Evolutionary conservation across 192 early-diverging fungal genomes (phyloP).

Genomic region (Dimargaris xerosporica): DNA sequence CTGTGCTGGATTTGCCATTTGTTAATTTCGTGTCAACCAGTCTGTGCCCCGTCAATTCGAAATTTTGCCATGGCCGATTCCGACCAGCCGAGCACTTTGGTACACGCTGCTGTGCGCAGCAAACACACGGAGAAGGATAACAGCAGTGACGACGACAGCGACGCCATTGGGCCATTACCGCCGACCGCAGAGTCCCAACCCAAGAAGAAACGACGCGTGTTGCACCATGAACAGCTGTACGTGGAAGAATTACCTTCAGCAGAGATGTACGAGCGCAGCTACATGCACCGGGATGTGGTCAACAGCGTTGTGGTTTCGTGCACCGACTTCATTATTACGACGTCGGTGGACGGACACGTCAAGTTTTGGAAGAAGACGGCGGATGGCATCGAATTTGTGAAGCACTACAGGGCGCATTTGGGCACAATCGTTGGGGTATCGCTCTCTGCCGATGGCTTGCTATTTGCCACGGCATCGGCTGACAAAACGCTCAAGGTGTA

Average conservation of each 20-base stretch:
- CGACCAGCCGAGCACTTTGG: too few relatives aligned
- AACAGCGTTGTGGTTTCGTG: slow-evolving; percentile 59
- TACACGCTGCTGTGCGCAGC: background rate
- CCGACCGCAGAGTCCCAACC: background rate
- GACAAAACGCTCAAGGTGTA: slow-evolving; percentile 88
- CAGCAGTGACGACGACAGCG: slow-evolving; percentile 1
- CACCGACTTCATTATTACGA: slow-evolving; percentile 87
- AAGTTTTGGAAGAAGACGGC: slow-evolving; percentile 98
- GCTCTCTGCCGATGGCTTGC: slow-evolving; percentile 54
- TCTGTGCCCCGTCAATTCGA: background rate
- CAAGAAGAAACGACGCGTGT: slow-evolving; percentile 8
- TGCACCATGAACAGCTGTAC: slow-evolving; percentile 58
- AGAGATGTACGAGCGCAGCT: slow-evolving; percentile 84
- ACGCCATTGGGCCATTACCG: background rate
- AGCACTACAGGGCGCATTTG: slow-evolving; percentile 86
- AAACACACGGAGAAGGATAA: background rate
- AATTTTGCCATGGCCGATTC: background rate
- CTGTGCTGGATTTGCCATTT: background rate
- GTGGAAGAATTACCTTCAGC: slow-evolving; percentile 69
- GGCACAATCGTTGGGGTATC: slow-evolving; percentile 36
- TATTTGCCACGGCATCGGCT: slow-evolving; percentile 66
- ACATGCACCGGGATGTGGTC: slow-evolving; percentile 90
- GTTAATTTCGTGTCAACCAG: background rate
- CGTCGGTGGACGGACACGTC: slow-evolving; percentile 87
- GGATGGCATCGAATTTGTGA: slow-evolving; percentile 93